Base-by-base conservation (phyloP, 148 eudicot genomes). In the Pouteria glomerata region DNA sequence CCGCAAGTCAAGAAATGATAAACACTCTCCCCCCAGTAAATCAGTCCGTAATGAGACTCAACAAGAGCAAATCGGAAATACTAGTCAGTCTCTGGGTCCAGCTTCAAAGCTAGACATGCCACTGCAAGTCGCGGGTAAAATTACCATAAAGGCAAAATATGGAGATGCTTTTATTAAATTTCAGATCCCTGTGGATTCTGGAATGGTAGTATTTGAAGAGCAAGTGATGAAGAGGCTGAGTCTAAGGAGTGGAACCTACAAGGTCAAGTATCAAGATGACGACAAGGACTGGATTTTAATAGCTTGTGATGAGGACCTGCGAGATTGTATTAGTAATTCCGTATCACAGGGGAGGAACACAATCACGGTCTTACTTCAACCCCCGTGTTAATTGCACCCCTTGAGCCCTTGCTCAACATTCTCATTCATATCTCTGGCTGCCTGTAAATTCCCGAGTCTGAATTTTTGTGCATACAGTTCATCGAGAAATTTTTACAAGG, bases 101-200 rank as follows among this genome's bases (percentile, higher is more conserved):
- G 63, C 16, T 59, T 6, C 35, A 45, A 15, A 27, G 8, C 1
- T 2, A 11, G 2, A 34, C n/a, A 19, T n/a, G 23, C 6, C 4
- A 50, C 4, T 4, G n/a, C 62, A 55, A 33, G 47, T 13, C 34
- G 63, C 1, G 11, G 3, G 30, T 24, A 13, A 1, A 44, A 56
- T 66, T n/a, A 66, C 37, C 13, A 33, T 66, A 45, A 66, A 45
- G 42, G 55, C 69, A 12, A 44, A 44, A 10, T 66, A 24, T 27
- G 55, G 35, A 44, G 55, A 33, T 45, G 6, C 1, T 66, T 27
- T 26, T 44, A 44, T 66, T 21, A 39, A 45, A 15, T 44, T 65
- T 35, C 47, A 35, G 67, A 47, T 18, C 11, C 23, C 55, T 16
- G n/a, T n/a, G n/a, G 0, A 3, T 1, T 19, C 55, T 3, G 55